Base-by-base conservation (phyloP, 1,284 basidiomycete species). In the Dichomitus squalens region DNA sequence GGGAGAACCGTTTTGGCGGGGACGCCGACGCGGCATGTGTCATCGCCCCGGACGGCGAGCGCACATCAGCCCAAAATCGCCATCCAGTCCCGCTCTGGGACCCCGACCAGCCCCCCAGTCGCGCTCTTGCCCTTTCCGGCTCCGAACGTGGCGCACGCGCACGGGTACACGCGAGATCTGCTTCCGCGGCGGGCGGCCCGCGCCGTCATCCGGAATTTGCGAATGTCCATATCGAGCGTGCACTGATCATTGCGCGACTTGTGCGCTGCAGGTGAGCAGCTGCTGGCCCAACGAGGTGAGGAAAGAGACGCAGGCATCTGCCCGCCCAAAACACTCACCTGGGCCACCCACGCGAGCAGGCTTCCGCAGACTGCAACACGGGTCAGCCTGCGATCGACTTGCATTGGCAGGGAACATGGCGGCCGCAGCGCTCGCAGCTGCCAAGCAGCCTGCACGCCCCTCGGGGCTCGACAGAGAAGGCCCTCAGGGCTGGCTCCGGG, bases 51-150 rank as follows among this genome's bases (percentile, higher is more conserved):
- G 18, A 55, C 44, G 44, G 29, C 44, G 44, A 55, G 64, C 61
- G 61, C 64, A 59, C 64, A 57, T 58, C 53, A 46, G 52, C 57
- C 51, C 55, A 55, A 60, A 58, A 49, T 29, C 23, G 43, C 38
- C 41, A 36, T 48, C 48, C 55, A 44, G 53, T 43, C 52, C 48
- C 34, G 39, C 46, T 53, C 52, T 20, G 25, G 53, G 59, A 52
- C 63, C 59, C 59, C 63, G 35, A 55, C 23, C 50, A 61, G 59
- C 16, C 38, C 52, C 29, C 23, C 35, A 48, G 29, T 35, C 47
- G 39, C 49, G 31, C 48, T 38, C 46, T 31, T 44, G 40, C 51
- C 58, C 41, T 23, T 59, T 40, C 14, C 40, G 51, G 39, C 18
- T 21, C 33, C 44, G 44, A 38, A 20, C 25, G 31, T 25, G 47